Base-by-base conservation (phyloP, 306 rosid species). In the Ormosia emarginata region DNA sequence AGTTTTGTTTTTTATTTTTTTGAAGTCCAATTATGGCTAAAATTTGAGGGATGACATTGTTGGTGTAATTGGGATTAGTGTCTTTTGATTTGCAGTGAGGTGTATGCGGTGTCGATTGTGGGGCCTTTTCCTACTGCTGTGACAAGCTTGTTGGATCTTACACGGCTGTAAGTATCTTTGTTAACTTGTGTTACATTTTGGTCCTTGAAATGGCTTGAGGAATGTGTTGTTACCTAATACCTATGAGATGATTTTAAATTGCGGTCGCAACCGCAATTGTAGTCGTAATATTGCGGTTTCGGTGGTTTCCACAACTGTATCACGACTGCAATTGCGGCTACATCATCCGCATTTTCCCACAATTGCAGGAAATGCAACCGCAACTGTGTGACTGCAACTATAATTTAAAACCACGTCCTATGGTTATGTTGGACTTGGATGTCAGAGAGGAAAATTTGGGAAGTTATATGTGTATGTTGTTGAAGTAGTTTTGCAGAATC, bases 101-200 rank as follows among this genome's bases (percentile, higher is more conserved):
- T 96, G 34, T 96, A 96, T 87, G 99, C 98, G 0, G 99, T 95
- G 46, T 96, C 99, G 3, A 96, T 96, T 70, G 99, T 96, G 7
- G 99, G 99, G 3, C 99, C 99, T 85, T 96, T 96, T 77, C 99
- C 99, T 33, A 93, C 99, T 73, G 99, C 99, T 34, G 99, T 96
- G 0, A 96, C 99, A 17, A 96, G 94, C 85, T 92, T 96, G 53
- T 78, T 96, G 94, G 99, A 96, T 92, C 99, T 96, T 81, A 92
- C 98, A 56, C 84, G 97, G 70, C 94, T 96, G 99, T 94, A 89
- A 90, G 93, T 14, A 3, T 67, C 47, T 71, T 41, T 33, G 43
- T 71, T 74, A 14, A 39, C 46, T 78, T 40, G 36, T 37, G 56
- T 68, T 77, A 34, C 8, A 14, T 73, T 47, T 69, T 49, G 69